These are phyloP conservation scores for Aspergillus carlsbadensis DNA, from an alignment of 495 filamentous ascomycete species.

Conservation along the genomic window DNA sequence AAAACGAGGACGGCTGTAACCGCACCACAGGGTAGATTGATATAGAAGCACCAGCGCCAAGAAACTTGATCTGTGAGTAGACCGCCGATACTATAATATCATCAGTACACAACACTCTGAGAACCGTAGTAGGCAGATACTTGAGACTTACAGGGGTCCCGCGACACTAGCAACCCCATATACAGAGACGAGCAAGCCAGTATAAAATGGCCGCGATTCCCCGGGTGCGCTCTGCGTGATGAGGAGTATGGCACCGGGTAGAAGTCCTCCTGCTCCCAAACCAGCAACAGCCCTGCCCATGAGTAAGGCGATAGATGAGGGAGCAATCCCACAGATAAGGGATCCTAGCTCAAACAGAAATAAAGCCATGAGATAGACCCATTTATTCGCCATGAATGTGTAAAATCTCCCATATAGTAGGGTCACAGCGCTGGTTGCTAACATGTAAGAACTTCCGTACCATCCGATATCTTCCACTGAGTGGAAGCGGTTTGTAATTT, in stretches of 20 bases:
- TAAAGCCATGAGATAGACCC: constrained; percentile 24
- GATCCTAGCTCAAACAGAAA: constrained; percentile 72
- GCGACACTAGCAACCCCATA: constrained; percentile 30
- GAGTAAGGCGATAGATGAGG: constrained; percentile 67
- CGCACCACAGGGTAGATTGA: constrained; percentile 56
- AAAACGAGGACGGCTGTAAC: constrained; percentile 40
- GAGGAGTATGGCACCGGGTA: constrained; percentile 46
- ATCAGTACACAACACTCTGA: too few species aligned
- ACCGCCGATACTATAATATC: too few species aligned
- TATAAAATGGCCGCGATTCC: background rate
- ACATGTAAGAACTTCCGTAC: constrained; percentile 48
- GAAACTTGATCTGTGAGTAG: constrained; percentile 45
- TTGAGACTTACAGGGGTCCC: background rate
- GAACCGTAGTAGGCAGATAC: too few species aligned
- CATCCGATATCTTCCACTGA: constrained; percentile 45
- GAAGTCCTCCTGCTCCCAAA: constrained; percentile 41
- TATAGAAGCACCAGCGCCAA: constrained; percentile 60
- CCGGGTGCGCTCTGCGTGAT: constrained; percentile 26
- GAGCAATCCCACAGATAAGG: constrained; percentile 69
- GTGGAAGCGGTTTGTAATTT: constrained; percentile 27
- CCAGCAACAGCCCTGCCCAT: constrained; percentile 79
- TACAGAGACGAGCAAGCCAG: constrained; percentile 13
- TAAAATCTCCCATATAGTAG: constrained; percentile 49
- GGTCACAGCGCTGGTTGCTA: constrained; percentile 43
- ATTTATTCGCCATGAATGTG: constrained; percentile 41